Percentiles rank a stretch among this genome's conserved stretches.
These are phyloP conservation scores for Sherardia arvensis DNA, from an alignment of 257 asterid genomes.

Conservation along the genomic window DNA sequence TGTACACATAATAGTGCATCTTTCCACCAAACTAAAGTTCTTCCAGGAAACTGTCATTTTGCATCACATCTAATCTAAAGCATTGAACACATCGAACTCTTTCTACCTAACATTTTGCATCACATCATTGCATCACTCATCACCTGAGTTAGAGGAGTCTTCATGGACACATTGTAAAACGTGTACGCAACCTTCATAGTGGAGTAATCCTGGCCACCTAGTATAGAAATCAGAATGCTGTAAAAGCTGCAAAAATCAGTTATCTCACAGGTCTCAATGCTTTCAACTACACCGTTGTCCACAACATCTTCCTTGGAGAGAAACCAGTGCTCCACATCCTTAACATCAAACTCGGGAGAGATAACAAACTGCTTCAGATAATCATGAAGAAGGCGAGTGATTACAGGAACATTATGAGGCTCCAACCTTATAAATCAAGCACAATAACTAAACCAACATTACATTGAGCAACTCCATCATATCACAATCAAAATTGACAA, in stretches of 20 bases:
- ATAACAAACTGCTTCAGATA: conserved; percentile 30
- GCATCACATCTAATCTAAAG: conserved; percentile 48
- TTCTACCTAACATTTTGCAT: conserved; percentile 36
- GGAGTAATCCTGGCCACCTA: conserved; percentile 29
- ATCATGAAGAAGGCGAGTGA: conserved; percentile 26
- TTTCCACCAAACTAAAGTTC: conserved; percentile 46
- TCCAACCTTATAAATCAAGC: conserved; percentile 43
- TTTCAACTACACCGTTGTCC: conserved; percentile 41
- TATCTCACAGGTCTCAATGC: no score
- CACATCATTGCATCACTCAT: conserved; percentile 39
- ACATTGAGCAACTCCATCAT: no score
- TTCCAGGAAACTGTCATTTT: conserved; percentile 28
- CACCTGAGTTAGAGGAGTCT: conserved; percentile 28
- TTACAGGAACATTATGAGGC: conserved; percentile 34
- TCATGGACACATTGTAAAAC: conserved; percentile 38
- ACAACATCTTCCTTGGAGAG: conserved; percentile 40
- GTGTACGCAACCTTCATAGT: conserved; percentile 40
- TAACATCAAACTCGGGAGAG: conserved; percentile 37
- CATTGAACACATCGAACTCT: conserved; percentile 45
- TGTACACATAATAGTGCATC: conserved; percentile 45
- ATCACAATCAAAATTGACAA: no score
- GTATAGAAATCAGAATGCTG: conserved; percentile 38
- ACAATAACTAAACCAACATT: no score
- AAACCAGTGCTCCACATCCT: conserved; percentile 46
- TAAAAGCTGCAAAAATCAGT: no score